phyloP scores from a whole-genome alignment of 768 basidiomycete species.

The Pulveroboletus ravenelii region DNA sequence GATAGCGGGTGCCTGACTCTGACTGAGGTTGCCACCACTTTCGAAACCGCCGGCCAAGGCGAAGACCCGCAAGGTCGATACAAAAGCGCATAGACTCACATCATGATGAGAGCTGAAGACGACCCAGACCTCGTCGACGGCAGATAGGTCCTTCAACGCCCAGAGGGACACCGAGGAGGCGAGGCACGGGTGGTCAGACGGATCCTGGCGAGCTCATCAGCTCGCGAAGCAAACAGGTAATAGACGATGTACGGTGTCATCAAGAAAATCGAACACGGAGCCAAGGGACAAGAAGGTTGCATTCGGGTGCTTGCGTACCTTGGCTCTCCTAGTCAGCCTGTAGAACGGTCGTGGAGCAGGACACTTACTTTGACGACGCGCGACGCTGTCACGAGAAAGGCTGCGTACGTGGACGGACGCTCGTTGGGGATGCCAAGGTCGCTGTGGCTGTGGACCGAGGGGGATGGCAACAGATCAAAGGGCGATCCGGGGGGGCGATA shows the following conservation, averaged over 20 bases:
- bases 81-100: constrained; percentile 35
- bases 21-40: constrained; percentile 9
- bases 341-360: neutral
- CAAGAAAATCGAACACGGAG: constrained; percentile 23
- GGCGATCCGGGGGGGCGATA: constrained; percentile 25
- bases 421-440: constrained; percentile 8
- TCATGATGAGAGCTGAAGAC: constrained; percentile 59
- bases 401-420: constrained; percentile 20
- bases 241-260: constrained; percentile 15
- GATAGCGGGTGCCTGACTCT: constrained; percentile 16
- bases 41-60: neutral
- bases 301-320: constrained; percentile 25
- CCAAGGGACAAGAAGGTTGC: constrained; percentile 23
- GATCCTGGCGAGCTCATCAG: constrained; percentile 12
- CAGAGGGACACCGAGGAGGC: constrained; percentile 43
- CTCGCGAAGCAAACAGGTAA: neutral
- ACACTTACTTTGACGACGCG: constrained; percentile 50
- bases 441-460: constrained; percentile 6
- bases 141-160: constrained; percentile 37
- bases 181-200: constrained; percentile 2
- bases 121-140: constrained; percentile 44
- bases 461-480: constrained; percentile 28
- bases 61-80: neutral
- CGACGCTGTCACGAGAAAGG: constrained; percentile 48
- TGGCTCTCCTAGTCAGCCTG: neutral